Evolutionary conservation across 2,329 filamentous ascomycete species (phyloP), one percentile per base, ranked within the genome.

Genomic region (Talaromyces funiculosus): DNA sequence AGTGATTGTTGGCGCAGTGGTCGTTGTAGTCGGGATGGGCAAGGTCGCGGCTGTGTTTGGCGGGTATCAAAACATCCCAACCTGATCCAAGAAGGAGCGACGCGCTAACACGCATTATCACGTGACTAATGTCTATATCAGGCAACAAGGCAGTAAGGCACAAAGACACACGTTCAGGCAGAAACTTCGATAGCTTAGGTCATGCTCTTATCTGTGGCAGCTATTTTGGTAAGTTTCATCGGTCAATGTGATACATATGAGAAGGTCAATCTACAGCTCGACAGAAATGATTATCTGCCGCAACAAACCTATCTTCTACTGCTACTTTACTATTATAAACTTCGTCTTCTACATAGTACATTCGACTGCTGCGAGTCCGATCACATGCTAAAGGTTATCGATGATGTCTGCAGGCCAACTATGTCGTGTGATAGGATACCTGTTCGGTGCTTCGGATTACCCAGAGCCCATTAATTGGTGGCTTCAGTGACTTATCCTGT

Each of bases 21-120:
- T 49, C n/a, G 45, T 33, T 9, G 42, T 43, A 8, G 45, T 22
- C 29, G 47, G n/a, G 4, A n/a, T 18, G 14, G 26, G 47, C 18
- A 42, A 35, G 20, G 60, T 61, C 53, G 53, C 24, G 40, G 24
- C 54, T 58, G 60, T 57, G 54, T 24, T 47, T 38, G 49, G 38
- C 38, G 60, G 45, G 38, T 45, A 60, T 60, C 61, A 62, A 62
- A 62, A 62, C 60, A 62, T 42, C n/a, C 42, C n/a, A 60, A 5
- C 60, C 18, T 6, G 6, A 24, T 45, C 22, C 45, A 24, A 26
- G 40, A 57, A 47, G 54, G 53, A 53, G 45, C 49, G 42, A 62
- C 61, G 57, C 61, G 61, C 61, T 60, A 62, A 40, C 22, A 43
- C 53, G 53, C 59, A 24, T 38, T 20, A 18, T 69, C 67, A 69